Percentiles rank a stretch among this genome's conserved stretches.
These are phyloP conservation scores for Drechslera avenae DNA, from an alignment of 2,329 filamentous ascomycete genomes.

Conservation along the genomic window DNA sequence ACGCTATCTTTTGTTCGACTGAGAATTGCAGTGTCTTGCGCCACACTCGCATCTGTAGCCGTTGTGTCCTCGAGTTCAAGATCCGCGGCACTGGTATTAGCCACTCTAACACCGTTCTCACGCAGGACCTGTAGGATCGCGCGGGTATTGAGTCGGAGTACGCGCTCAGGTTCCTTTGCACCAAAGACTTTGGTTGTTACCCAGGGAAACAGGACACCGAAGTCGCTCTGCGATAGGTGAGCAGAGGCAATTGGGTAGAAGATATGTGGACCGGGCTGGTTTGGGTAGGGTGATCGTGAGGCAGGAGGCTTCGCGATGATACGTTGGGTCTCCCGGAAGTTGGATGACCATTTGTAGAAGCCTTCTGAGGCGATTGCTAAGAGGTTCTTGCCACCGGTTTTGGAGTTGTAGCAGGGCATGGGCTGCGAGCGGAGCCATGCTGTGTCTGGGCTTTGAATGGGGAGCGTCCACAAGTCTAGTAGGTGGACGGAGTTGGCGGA, in stretches of 20 bases:
- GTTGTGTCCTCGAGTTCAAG: conserved; percentile 43
- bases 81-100: conserved; percentile 48
- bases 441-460: conserved; percentile 67
- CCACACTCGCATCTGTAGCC: conserved; percentile 8
- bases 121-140: conserved; percentile 75
- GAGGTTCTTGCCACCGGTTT: conserved; percentile 60
- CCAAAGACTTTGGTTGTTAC: conserved; percentile 57
- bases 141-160: conserved; percentile 83
- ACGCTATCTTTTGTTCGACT: conserved; percentile 33
- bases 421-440: conserved; percentile 72
- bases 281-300: conserved; percentile 49
- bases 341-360: conserved; percentile 78
- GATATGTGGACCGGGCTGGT: conserved; percentile 62
- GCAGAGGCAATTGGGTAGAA: conserved; percentile 77
- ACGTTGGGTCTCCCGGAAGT: conserved; percentile 71
- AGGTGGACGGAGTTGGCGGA: conserved; percentile 68
- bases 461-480: conserved; percentile 82
- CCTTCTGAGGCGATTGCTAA: conserved; percentile 75
- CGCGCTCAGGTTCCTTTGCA: conserved; percentile 71
- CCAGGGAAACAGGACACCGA: conserved; percentile 81
- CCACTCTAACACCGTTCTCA: conserved; percentile 50
- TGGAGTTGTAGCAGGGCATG: conserved; percentile 67
- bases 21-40: conserved; percentile 43
- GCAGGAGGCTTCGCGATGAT: conserved; percentile 65
- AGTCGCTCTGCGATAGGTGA: conserved; percentile 83